phyloP scores from a whole-genome alignment of 768 basidiomycete species.

The Auriscalpium orientale region DNA sequence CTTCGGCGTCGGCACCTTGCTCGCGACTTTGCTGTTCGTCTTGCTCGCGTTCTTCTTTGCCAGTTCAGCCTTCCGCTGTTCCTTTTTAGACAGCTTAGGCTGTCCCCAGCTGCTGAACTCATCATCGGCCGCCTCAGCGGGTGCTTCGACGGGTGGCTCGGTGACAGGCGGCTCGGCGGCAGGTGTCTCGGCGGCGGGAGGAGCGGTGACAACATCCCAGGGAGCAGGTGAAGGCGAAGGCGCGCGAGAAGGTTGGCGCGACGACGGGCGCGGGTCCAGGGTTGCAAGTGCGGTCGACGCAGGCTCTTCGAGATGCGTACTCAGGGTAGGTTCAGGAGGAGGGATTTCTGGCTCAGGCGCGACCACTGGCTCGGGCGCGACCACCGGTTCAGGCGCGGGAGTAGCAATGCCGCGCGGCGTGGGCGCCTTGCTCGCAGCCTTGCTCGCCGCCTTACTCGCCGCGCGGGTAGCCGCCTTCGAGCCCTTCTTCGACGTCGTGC shows the following conservation, averaged over 20 bases:
- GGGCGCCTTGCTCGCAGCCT: conserved; percentile 6
- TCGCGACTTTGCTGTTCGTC: conserved; percentile 5
- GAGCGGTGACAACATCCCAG: background rate
- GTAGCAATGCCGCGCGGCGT: conserved; percentile 9
- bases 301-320: too few species aligned
- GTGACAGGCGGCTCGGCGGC: background rate
- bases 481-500: conserved; percentile 2
- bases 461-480: conserved; percentile 10
- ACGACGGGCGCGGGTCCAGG: background rate
- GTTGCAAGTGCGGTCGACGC: too few species aligned
- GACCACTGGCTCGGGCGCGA: background rate
- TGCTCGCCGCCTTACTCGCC: conserved; percentile 9
- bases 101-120: background rate
- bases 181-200: background rate
- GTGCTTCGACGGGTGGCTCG: background rate
- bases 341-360: background rate
- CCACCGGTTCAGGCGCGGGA: conserved; percentile 3
- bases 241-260: background rate
- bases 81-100: too few species aligned
- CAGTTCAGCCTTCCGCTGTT: background rate
- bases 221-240: background rate
- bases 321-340: background rate
- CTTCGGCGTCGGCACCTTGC: conserved; percentile 9
- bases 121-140: background rate
- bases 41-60: conserved; percentile 8